Percentiles rank a stretch among this genome's conserved stretches.
These are phyloP conservation scores for Aspergillus sp. DNA, from an alignment of 2,329 filamentous ascomycete genomes.

Conservation along the genomic window DNA sequence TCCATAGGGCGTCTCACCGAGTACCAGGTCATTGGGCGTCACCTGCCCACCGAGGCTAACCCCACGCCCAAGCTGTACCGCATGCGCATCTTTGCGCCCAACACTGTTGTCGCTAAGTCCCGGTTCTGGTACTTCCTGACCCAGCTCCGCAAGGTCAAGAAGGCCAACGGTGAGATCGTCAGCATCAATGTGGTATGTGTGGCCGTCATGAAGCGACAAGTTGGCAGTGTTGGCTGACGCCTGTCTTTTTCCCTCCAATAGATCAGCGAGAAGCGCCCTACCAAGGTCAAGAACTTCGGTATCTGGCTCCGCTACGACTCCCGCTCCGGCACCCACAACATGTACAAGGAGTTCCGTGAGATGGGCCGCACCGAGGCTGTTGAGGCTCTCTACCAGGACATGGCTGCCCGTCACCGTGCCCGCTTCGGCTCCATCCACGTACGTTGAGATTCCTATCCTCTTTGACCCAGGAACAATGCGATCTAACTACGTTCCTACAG, in stretches of 20 bases:
- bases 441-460: slow-evolving; percentile 50
- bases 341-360: slow-evolving; percentile 99
- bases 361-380: slow-evolving; percentile 94
- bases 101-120: slow-evolving; percentile 98
- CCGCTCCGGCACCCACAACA: slow-evolving; percentile 99
- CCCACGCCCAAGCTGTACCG: slow-evolving; percentile 98
- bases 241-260: slow-evolving; percentile 40
- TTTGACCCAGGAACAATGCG: background rate
- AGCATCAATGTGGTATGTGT: slow-evolving; percentile 85
- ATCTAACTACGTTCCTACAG: slow-evolving; percentile 51
- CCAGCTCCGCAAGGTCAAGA: slow-evolving; percentile 99
- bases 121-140: slow-evolving; percentile 99
- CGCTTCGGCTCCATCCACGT: slow-evolving; percentile 99
- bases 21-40: slow-evolving; percentile 99
- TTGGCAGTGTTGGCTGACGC: slow-evolving; percentile 19
- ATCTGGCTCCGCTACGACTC: slow-evolving; percentile 99
- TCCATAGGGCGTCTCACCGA: slow-evolving; percentile 93
- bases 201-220: background rate
- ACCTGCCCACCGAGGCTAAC: slow-evolving; percentile 96
- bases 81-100: slow-evolving; percentile 99
- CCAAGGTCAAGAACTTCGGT: slow-evolving; percentile 99
- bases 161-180: slow-evolving; percentile 99
- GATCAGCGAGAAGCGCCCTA: slow-evolving; percentile 98
- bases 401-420: slow-evolving; percentile 97
- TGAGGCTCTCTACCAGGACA: slow-evolving; percentile 97